phyloP scores from a whole-genome alignment of 306 rosid species.

The Parietaria judaica region DNA sequence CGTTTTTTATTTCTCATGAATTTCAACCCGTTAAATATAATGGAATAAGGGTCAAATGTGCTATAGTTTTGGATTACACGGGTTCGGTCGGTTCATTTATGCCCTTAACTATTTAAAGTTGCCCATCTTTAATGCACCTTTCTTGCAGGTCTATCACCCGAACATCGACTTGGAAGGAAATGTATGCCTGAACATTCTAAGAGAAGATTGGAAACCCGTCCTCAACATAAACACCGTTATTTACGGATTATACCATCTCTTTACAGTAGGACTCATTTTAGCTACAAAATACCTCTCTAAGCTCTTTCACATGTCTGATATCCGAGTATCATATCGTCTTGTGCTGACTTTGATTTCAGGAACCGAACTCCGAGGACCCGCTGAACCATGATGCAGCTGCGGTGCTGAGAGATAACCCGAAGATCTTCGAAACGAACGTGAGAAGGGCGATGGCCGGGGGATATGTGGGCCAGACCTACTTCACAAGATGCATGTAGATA shows the following conservation, averaged over 20 bases:
- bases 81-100: background rate
- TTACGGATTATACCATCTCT: slow-evolving; percentile 85
- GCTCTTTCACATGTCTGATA: background rate
- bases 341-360: slow-evolving; percentile 33
- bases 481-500: slow-evolving; percentile 62
- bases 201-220: slow-evolving; percentile 99
- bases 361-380: slow-evolving; percentile 91
- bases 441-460: slow-evolving; percentile 94
- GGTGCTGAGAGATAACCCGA: slow-evolving; percentile 75
- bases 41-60: too few species aligned
- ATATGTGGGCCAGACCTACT: slow-evolving; percentile 72
- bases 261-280: slow-evolving; percentile 41
- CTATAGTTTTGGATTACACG: background rate
- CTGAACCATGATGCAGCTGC: slow-evolving; percentile 91
- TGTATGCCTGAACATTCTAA: slow-evolving; percentile 84
- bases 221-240: slow-evolving; percentile 76
- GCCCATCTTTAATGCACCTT: slow-evolving; percentile 4
- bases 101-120: background rate
- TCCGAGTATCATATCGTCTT: slow-evolving; percentile 5
- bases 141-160: slow-evolving; percentile 77
- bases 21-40: too few species aligned
- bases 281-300: background rate
- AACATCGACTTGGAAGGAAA: slow-evolving; percentile 97
- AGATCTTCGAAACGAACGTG: slow-evolving; percentile 70
- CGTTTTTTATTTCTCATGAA: too few species aligned